Evolutionary conservation across 129 eudicot genomes (phyloP).

Genomic region (Flaveria trinervia): DNA sequence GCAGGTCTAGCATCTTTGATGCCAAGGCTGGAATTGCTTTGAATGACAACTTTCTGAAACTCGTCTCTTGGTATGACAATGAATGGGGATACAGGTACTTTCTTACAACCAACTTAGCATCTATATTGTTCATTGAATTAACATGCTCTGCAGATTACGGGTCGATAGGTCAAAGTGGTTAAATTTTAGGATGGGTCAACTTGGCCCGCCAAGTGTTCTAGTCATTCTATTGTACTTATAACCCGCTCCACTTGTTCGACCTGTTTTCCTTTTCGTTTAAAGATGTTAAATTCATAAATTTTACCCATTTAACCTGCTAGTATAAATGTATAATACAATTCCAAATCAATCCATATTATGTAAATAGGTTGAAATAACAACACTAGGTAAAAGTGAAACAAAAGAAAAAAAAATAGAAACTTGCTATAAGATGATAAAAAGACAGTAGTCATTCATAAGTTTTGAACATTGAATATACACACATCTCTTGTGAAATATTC

Average conservation of each 20-base stretch:
- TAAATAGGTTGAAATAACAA: not conserved
- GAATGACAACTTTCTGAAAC: constrained; percentile 71
- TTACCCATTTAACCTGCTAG: too few relatives aligned
- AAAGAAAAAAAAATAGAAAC: too few relatives aligned
- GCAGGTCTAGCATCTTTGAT: constrained; percentile 90
- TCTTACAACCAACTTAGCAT: not conserved
- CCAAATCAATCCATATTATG: not conserved
- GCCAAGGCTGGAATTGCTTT: constrained; percentile 96
- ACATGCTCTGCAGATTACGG: not conserved
- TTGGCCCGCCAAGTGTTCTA: not conserved
- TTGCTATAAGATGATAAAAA: too few relatives aligned
- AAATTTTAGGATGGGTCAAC: not conserved
- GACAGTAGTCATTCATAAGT: too few relatives aligned
- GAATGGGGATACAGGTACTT: constrained; percentile 91
- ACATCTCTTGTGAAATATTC: too few relatives aligned
- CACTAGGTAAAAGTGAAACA: too few relatives aligned
- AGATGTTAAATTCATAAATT: not conserved
- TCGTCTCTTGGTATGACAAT: constrained; percentile 89
- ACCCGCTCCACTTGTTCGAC: not conserved
- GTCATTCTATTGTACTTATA: not conserved
- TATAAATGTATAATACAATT: too few relatives aligned
- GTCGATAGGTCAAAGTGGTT: not conserved
- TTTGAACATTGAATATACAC: too few relatives aligned
- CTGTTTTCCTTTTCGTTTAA: not conserved
- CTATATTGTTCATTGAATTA: not conserved